phyloP scores from a whole-genome alignment of 139 green algal genomes.

The Coelastrella sp. region DNA sequence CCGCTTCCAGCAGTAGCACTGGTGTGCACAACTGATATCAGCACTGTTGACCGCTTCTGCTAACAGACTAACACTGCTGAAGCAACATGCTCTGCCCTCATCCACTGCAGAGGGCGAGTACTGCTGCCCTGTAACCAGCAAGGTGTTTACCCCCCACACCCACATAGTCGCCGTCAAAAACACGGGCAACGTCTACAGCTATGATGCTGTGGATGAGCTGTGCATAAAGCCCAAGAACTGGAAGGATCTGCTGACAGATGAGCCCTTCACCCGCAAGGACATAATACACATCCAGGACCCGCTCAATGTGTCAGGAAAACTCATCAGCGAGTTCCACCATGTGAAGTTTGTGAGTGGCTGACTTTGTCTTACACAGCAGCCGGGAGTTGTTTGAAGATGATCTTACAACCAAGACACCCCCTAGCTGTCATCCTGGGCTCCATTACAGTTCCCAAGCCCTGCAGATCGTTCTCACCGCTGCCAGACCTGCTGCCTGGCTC shows the following conservation, averaged over 20 bases:
- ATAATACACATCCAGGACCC: slow-evolving; percentile 93
- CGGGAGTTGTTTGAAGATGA: no score
- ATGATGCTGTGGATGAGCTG: slow-evolving; percentile 93
- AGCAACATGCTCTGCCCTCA: not conserved
- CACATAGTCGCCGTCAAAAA: slow-evolving; percentile 95
- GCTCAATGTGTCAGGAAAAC: slow-evolving; percentile 72
- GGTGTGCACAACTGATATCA: not conserved
- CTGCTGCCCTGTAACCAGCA: slow-evolving; percentile 92
- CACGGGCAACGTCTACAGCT: slow-evolving; percentile 68
- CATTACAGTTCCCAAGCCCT: no score
- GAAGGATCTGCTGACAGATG: slow-evolving; percentile 90
- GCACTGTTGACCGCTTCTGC: not conserved
- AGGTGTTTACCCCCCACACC: slow-evolving; percentile 96
- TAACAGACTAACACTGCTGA: not conserved
- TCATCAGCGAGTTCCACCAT: slow-evolving; percentile 90
- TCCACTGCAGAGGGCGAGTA: slow-evolving; percentile 75
- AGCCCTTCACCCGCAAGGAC: slow-evolving; percentile 91
- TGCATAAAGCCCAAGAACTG: slow-evolving; percentile 95
- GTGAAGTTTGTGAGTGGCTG: slow-evolving; percentile 71
- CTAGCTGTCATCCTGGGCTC: no score
- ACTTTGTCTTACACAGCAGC: not conserved
- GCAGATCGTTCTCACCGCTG: no score
- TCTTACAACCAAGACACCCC: no score
- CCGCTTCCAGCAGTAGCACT: not conserved
- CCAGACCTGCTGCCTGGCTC: no score